These are phyloP conservation scores for Amaranthus cruentus DNA, from an alignment of 148 eudicot genomes.

Conservation along the genomic window DNA sequence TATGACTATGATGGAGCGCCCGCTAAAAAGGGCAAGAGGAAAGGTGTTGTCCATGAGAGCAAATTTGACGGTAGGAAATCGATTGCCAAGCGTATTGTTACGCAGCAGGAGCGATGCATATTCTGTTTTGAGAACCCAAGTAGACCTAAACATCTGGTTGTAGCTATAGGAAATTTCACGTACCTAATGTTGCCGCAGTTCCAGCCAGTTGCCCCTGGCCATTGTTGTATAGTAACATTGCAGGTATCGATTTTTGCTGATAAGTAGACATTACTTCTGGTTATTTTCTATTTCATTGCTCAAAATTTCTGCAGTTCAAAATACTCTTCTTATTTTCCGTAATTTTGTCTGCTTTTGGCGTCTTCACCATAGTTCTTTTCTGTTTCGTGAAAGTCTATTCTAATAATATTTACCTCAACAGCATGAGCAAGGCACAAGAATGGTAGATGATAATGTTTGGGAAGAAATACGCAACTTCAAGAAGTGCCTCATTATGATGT, in stretches of 20 bases:
- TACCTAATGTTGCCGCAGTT: conserved; percentile 77
- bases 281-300: conserved; percentile 7
- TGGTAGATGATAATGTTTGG: conserved; percentile 90
- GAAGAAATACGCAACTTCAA: conserved; percentile 93
- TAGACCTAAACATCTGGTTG: conserved; percentile 81
- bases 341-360: not conserved
- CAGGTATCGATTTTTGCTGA: conserved; percentile 45
- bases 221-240: conserved; percentile 78
- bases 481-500: conserved; percentile 96
- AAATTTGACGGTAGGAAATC: conserved; percentile 31
- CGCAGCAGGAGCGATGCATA: conserved; percentile 86
- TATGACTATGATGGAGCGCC: conserved; percentile 87
- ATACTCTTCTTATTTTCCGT: not conserved
- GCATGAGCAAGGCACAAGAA: conserved; percentile 86
- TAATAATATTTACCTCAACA: conserved; percentile 28
- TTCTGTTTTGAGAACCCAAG: conserved; percentile 91
- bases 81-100: conserved; percentile 53
- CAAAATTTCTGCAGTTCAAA: not conserved
- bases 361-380: not conserved
- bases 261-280: not conserved
- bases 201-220: conserved; percentile 81
- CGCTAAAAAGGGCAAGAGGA: conserved; percentile 51
- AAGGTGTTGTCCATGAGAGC: conserved; percentile 41
- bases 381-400: not conserved
- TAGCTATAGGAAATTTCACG: conserved; percentile 81